Base-by-base conservation (phyloP, 345 rosid species). In the Salix udensis region DNA sequence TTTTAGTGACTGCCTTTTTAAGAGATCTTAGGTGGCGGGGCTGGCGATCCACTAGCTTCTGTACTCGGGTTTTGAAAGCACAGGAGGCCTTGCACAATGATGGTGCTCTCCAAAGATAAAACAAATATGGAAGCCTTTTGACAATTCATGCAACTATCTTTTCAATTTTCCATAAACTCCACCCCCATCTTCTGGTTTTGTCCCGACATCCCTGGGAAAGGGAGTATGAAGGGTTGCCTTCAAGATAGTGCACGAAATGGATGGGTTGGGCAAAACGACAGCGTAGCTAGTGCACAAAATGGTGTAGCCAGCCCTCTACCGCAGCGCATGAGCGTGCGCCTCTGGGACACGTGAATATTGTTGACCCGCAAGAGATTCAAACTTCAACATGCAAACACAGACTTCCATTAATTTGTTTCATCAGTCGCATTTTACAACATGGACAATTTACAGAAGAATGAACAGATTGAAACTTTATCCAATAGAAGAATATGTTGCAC, bases 391-490 rank as follows among this genome's bases (percentile, higher is more conserved):
- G n/a, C 39, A 31, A 65, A 30, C 67, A 65, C 16, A 65, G 40
- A 30, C 69, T 68, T 74, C 28, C 65, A 58, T 79, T 50, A 58
- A 14, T 62, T 73, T 60, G 80, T 69, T 84, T 67, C 65, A 62
- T 74, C 71, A 68, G 65, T 42, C 79, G 82, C 86, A 82, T 65
- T 83, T 78, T 80, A 76, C 80, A 77, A n/a, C 50, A 24, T 36
- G n/a, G 69, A 72, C 79, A 85, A 84, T 89, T 79, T 89, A 89
- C 93, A 89, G 79, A 86, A 52, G 83, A 85, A 89, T 82, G 39
- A 84, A 86, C 30, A 72, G 81, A 85, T 82, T 15, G 28, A 64
- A 80, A 76, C 36, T 80, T 39, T 58, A 71, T 52, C 37, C 67
- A 58, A n/a, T 61, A 68, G 79, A 74, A 78, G 81, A 79, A 31